Percentiles rank a stretch among this genome's conserved stretches.
Conservation (phyloP, 148 eudicot species). For the Camellia lanceoleosa region DNA sequence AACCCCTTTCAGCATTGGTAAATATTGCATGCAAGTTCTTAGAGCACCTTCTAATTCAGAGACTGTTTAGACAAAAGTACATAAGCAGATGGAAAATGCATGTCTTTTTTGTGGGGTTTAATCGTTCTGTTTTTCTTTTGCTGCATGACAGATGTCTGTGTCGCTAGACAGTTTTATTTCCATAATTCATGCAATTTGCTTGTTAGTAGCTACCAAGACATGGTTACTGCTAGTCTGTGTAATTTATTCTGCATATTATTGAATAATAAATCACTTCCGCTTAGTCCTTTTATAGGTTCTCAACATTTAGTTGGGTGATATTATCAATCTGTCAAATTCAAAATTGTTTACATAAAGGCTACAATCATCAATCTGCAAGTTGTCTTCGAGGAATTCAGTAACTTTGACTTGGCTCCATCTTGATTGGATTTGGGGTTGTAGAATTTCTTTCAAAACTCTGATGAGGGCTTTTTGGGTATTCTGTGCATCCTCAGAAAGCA, state of each 20-base stretch:
- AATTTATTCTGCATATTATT: background rate
- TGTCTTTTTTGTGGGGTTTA: background rate
- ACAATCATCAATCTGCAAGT: background rate
- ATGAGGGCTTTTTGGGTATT: background rate
- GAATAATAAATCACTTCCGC: background rate
- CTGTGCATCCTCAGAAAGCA: slow-evolving; percentile 41
- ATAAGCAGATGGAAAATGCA: background rate
- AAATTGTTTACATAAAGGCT: background rate
- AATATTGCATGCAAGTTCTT: background rate
- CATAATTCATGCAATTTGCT: background rate
- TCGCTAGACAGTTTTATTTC: background rate
- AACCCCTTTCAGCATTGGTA: background rate
- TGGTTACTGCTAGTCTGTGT: background rate
- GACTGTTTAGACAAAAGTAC: background rate
- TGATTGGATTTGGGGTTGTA: slow-evolving; percentile 3
- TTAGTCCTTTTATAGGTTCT: background rate
- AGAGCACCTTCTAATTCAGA: background rate
- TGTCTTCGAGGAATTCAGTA: background rate
- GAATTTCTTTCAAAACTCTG: background rate
- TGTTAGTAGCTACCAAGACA: background rate
- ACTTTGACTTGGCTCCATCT: background rate
- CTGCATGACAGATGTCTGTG: background rate
- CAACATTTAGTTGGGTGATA: background rate
- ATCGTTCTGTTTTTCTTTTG: background rate
- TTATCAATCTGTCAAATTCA: background rate